Evolutionary conservation across 805 yeast genomes (phyloP).

Genomic region (Candida berthetii): DNA sequence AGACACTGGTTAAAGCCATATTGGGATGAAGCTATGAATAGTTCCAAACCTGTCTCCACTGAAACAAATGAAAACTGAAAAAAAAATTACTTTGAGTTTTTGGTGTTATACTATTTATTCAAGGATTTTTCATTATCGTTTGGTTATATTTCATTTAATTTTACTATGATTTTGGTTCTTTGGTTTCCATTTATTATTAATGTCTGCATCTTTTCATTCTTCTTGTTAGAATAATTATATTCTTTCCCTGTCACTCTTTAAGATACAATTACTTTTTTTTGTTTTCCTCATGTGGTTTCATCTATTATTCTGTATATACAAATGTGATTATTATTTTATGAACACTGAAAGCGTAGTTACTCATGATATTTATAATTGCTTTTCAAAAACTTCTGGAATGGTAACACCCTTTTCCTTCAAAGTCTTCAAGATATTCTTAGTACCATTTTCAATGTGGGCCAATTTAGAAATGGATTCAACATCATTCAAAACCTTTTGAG

Average conservation of each 20-base stretch:
- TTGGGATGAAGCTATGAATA: conserved; percentile 70
- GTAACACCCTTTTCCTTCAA: conserved; percentile 6
- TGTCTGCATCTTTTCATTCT: neutral
- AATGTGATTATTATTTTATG: neutral
- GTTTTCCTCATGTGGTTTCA: neutral
- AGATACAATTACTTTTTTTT: neutral
- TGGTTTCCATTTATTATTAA: neutral
- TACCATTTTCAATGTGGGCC: too few relatives aligned
- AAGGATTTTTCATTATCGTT: too few relatives aligned
- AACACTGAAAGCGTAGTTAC: too few relatives aligned
- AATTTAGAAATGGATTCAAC: conserved; percentile 1
- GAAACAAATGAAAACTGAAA: neutral
- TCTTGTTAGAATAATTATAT: neutral
- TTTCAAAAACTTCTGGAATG: conserved; percentile 11
- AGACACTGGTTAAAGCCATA: conserved; percentile 60
- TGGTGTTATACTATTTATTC: neutral
- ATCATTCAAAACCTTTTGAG: conserved; percentile 6
- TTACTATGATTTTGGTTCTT: neutral
- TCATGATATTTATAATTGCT: neutral
- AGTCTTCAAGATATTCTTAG: too few relatives aligned
- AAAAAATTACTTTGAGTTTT: neutral
- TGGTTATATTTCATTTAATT: neutral
- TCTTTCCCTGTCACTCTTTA: neutral
- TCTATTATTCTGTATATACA: neutral
- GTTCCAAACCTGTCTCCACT: conserved; percentile 11